Conservation (phyloP, 495 filamentous ascomycete species). For the Xylaria telfairii region DNA sequence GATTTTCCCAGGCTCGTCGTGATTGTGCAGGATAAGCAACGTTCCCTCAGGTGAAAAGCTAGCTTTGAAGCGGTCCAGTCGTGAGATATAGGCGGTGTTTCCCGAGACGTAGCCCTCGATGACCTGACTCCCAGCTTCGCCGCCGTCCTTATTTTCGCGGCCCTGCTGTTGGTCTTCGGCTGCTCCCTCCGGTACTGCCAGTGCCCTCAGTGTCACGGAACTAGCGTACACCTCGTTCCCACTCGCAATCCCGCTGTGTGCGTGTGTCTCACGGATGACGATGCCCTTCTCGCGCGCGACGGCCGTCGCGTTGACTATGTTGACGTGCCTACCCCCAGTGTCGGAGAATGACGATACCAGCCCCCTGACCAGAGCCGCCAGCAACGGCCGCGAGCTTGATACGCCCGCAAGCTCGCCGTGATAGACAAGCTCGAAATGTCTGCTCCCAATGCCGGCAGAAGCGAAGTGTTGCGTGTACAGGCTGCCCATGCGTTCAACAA, state of each 20-base stretch:
- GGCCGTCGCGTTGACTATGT: slow-evolving; percentile 75
- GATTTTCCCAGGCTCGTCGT: slow-evolving; percentile 75
- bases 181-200: slow-evolving; percentile 9
- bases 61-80: slow-evolving; percentile 67
- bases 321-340: slow-evolving; percentile 66
- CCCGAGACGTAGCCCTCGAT: slow-evolving; percentile 71
- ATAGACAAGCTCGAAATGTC: slow-evolving; percentile 72
- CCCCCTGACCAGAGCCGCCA: slow-evolving; percentile 73
- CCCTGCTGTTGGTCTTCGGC: not conserved
- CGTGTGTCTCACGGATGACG: slow-evolving; percentile 68
- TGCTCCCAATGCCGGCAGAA: slow-evolving; percentile 47
- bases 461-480: slow-evolving; percentile 74
- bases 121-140: slow-evolving; percentile 49
- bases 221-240: slow-evolving; percentile 55
- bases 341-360: slow-evolving; percentile 65
- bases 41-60: slow-evolving; percentile 69
- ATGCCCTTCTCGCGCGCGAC: slow-evolving; percentile 73
- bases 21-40: slow-evolving; percentile 71
- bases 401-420: slow-evolving; percentile 67
- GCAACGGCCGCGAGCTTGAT: slow-evolving; percentile 70
- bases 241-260: slow-evolving; percentile 25
- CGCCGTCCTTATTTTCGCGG: not conserved
- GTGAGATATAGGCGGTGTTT: slow-evolving; percentile 65
- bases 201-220: slow-evolving; percentile 62
- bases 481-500: slow-evolving; percentile 72